phyloP scores from a whole-genome alignment of 495 filamentous ascomycete species.

The Xylaria scruposa region DNA sequence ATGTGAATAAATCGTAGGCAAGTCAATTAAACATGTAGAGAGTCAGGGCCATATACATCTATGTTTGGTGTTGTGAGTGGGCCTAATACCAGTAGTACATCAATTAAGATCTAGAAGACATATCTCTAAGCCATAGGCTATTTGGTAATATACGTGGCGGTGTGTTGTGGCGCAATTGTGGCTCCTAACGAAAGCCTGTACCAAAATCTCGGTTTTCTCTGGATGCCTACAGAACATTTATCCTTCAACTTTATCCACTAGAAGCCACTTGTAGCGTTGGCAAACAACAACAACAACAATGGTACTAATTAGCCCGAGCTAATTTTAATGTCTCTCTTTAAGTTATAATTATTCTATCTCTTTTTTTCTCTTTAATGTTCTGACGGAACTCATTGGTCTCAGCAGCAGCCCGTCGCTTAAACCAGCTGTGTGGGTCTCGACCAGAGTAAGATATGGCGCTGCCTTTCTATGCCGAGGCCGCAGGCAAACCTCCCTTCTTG shows the following conservation, averaged over 20 bases:
- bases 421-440: neutral
- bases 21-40: no score
- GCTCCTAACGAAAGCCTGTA: neutral
- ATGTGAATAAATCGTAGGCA: neutral
- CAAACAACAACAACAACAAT: conserved; percentile 1
- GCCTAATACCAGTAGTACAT: no score
- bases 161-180: conserved; percentile 12
- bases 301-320: neutral
- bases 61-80: no score
- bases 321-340: conserved; percentile 15
- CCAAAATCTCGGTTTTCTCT: neutral
- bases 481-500: conserved; percentile 32
- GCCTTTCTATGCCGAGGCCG: neutral
- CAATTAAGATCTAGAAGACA: neutral
- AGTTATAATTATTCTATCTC: conserved; percentile 1
- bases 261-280: no score
- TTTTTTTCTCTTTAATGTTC: neutral
- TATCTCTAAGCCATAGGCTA: no score
- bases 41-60: no score
- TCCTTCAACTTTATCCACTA: neutral
- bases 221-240: neutral
- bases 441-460: neutral
- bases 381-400: neutral
- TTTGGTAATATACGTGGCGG: neutral
- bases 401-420: neutral